Base-by-base conservation (phyloP, 2,329 filamentous ascomycete genomes). In the Diplodia scrobiculata region DNA sequence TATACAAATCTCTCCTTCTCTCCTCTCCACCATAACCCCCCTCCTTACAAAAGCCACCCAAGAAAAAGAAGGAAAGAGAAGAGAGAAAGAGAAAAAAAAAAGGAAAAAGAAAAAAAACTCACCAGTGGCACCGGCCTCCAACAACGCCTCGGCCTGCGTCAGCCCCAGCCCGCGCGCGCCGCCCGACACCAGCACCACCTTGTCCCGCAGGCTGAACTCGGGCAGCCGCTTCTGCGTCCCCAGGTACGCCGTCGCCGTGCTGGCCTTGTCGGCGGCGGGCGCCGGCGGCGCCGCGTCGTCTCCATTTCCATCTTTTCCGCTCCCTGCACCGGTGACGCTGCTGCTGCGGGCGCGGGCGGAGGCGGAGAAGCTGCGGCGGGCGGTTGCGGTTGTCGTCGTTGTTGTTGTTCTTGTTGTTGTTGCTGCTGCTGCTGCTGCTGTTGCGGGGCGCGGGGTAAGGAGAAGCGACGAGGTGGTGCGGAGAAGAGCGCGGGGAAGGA, bases 161-260 rank as follows among this genome's bases (percentile, higher is more conserved):
- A 94, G 78, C n/a, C 90, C 90, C 10, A 93, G 82, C 0, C 91
- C 91, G 67, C 87, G 83, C 2, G 86, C 90, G 65, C 85, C 90
- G 19, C 90, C 90, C 1, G 89, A 90, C 2, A 92, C 87, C 34
- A 90, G 75, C 54, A 91, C 85, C 1, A 90, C 84, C 76, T 87
- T 92, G 78, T 86, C 85, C 69, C 85, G 83, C 69, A 96, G 83
- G 72, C 84, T 88, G 81, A 95, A 95, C 73, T 95, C 91, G 52
- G 89, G 87, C 60, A 93, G 79, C 50, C 69, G 68, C 62, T 70
- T 71, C 29, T 59, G 32, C 11, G 68, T 71, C 9, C 69, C 69
- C 47, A 66, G 55, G 54, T 53, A 63, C 4, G 65, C 65, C 6
- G 65, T 62, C 6, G 32, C 55, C 29, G 34, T 62, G 55, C 50